phyloP scores from a whole-genome alignment of 768 basidiomycete species.

The Boletus insuetus region DNA sequence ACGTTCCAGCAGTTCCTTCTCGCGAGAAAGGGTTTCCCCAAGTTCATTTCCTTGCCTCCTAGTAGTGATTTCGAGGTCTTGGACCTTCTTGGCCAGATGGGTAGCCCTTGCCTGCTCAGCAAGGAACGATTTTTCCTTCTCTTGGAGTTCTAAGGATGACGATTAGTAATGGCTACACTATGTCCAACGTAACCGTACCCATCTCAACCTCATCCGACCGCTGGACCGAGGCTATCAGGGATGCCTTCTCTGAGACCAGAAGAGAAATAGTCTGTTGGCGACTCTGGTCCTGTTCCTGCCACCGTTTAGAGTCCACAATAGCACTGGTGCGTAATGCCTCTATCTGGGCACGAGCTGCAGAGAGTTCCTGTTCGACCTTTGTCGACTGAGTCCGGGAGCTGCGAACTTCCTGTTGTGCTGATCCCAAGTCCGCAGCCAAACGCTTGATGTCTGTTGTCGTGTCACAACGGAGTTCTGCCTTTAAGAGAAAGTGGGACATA shows the following conservation, averaged over 20 bases:
- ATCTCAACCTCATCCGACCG: slow-evolving; percentile 57
- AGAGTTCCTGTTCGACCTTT: slow-evolving; percentile 22
- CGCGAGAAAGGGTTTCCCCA: slow-evolving; percentile 37
- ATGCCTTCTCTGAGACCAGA: slow-evolving; percentile 73
- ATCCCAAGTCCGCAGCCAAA: slow-evolving; percentile 18
- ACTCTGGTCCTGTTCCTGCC: slow-evolving; percentile 42
- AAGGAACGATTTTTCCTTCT: slow-evolving; percentile 40
- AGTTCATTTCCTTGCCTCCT: slow-evolving; percentile 42
- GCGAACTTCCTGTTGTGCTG: slow-evolving; percentile 10
- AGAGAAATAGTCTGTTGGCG: slow-evolving; percentile 73
- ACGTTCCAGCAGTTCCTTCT: slow-evolving; percentile 47
- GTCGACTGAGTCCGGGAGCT: slow-evolving; percentile 11
- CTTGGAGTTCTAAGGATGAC: slow-evolving; percentile 40
- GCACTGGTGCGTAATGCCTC: slow-evolving; percentile 17
- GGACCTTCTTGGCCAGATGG: slow-evolving; percentile 42
- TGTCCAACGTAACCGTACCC: slow-evolving; percentile 41
- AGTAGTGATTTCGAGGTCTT: slow-evolving; percentile 40
- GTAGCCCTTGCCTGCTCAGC: slow-evolving; percentile 41
- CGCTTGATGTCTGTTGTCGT: slow-evolving; percentile 17
- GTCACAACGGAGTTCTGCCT: slow-evolving; percentile 30
- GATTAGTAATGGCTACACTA: not conserved
- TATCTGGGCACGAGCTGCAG: slow-evolving; percentile 17
- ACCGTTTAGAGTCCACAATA: slow-evolving; percentile 9
- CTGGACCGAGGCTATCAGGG: slow-evolving; percentile 55
- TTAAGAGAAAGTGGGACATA: slow-evolving; percentile 16